phyloP scores from a whole-genome alignment of 2,329 filamentous ascomycete species.

The Monosporascus sp. region DNA sequence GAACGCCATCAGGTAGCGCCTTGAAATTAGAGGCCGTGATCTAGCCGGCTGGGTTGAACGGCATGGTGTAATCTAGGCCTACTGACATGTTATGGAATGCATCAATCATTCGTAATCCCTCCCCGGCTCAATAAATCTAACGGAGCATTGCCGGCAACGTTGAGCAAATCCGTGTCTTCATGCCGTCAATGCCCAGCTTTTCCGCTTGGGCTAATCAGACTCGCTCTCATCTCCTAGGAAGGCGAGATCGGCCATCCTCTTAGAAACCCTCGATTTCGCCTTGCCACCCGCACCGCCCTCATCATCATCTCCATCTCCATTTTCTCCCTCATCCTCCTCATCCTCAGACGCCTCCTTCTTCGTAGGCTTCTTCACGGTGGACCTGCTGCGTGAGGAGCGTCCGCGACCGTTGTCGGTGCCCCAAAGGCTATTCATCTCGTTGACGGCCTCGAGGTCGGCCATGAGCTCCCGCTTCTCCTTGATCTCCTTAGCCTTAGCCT shows the following conservation, averaged over 20 bases:
- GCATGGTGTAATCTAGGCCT: background rate
- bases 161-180: too few relatives aligned
- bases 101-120: too few relatives aligned
- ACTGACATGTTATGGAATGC: background rate
- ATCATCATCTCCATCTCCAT: constrained; percentile 31
- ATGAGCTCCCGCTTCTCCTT: constrained; percentile 80
- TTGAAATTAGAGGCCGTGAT: background rate
- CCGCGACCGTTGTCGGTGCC: constrained; percentile 45
- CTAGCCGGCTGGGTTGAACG: background rate
- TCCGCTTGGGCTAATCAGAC: constrained; percentile 38
- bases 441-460: constrained; percentile 78
- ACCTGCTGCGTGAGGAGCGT: constrained; percentile 37
- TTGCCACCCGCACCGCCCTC: constrained; percentile 20
- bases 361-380: constrained; percentile 24
- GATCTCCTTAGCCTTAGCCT: constrained; percentile 78
- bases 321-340: constrained; percentile 24
- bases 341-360: constrained; percentile 32
- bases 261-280: constrained; percentile 33
- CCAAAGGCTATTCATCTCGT: constrained; percentile 77
- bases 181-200: background rate
- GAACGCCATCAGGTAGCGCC: constrained; percentile 41
- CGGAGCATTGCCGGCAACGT: too few relatives aligned
- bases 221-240: constrained; percentile 69
- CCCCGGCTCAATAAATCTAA: too few relatives aligned
- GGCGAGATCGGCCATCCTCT: constrained; percentile 48